Conservation (phyloP, 805 yeast species). For the Hyphopichia homilentoma region DNA sequence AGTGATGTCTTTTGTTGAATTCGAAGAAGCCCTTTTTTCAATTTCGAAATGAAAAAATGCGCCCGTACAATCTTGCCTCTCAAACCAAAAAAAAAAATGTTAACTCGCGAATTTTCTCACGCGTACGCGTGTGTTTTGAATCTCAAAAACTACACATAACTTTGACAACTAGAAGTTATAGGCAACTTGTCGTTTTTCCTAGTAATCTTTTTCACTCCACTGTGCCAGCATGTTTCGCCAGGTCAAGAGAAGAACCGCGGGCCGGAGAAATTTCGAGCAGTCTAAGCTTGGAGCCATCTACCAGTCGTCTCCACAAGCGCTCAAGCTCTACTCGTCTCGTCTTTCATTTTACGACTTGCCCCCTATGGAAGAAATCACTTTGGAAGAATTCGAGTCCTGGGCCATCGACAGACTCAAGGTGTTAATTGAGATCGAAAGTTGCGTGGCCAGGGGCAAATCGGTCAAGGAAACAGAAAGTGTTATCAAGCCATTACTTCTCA, state of each 20-base stretch:
- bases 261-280: conserved; percentile 61
- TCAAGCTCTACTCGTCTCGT: conserved; percentile 50
- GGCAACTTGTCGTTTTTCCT: too few relatives aligned
- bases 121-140: too few relatives aligned
- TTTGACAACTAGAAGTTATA: too few relatives aligned
- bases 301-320: conserved; percentile 19
- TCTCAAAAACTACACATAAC: too few relatives aligned
- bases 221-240: conserved; percentile 68
- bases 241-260: conserved; percentile 69
- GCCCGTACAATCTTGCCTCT: too few relatives aligned
- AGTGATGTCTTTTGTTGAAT: too few relatives aligned
- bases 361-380: conserved; percentile 80
- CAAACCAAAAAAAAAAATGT: too few relatives aligned
- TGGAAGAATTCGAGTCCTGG: conserved; percentile 93
- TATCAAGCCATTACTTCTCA: conserved; percentile 62
- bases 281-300: conserved; percentile 19
- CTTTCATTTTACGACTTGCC: conserved; percentile 73
- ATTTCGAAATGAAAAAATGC: too few relatives aligned
- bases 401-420: conserved; percentile 88
- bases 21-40: too few relatives aligned
- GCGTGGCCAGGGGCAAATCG: conserved; percentile 59
- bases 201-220: too few relatives aligned
- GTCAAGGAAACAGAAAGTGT: conserved; percentile 61
- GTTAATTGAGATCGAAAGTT: conserved; percentile 78
- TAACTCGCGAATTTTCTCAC: too few relatives aligned